Percentiles rank a stretch among this genome's conserved stretches.
These are phyloP conservation scores for Ilex aquifolium DNA, from an alignment of 257 asterid species.

Conservation along the genomic window DNA sequence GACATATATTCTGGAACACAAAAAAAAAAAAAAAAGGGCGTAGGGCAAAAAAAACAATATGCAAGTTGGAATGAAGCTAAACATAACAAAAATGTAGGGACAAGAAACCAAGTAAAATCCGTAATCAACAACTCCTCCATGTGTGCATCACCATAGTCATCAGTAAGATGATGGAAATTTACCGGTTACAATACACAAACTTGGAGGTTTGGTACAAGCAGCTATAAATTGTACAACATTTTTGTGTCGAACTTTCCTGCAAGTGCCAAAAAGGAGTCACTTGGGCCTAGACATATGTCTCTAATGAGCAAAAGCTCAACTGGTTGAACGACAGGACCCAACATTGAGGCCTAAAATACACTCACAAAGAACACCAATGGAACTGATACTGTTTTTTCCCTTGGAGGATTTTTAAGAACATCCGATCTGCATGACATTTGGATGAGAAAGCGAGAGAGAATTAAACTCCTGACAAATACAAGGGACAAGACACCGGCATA, in stretches of 20 bases:
- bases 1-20: conserved; percentile 70
- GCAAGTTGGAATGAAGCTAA: neutral
- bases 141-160: too few relatives aligned
- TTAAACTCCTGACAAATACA: neutral
- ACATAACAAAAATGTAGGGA: neutral
- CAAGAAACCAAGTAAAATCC: too few relatives aligned
- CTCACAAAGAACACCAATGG: neutral
- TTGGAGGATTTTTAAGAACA: neutral
- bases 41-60: too few relatives aligned
- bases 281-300: too few relatives aligned
- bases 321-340: too few relatives aligned
- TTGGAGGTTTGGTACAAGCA: conserved; percentile 91
- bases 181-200: conserved; percentile 96
- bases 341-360: too few relatives aligned
- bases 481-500: neutral
- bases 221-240: conserved; percentile 97
- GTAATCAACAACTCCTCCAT: too few relatives aligned
- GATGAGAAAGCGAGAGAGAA: neutral
- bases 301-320: too few relatives aligned
- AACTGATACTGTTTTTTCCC: neutral
- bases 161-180: neutral
- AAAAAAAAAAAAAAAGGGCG: conserved; percentile 9
- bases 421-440: neutral
- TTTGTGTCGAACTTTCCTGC: conserved; percentile 97
- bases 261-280: conserved; percentile 15